Evolutionary conservation across 2,329 filamentous ascomycete genomes (phyloP).

Genomic region (Plenodomus tracheiphilus): DNA sequence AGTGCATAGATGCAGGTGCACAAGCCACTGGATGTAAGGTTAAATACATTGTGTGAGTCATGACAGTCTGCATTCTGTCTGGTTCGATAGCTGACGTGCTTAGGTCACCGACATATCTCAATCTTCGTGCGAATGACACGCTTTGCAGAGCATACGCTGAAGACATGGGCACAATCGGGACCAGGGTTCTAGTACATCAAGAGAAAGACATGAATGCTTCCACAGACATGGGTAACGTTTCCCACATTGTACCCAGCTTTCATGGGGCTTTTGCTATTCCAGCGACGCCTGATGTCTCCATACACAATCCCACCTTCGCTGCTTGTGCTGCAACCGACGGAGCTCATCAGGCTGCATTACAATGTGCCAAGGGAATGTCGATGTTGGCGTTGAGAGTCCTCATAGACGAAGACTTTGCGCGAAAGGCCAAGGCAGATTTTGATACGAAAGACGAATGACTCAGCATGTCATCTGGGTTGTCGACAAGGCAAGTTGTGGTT

Average conservation of each 20-base stretch:
- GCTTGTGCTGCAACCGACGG: conserved; percentile 46
- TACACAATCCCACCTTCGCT: conserved; percentile 51
- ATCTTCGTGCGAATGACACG: conserved; percentile 51
- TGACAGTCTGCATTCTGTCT: too few species aligned
- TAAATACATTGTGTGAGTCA: conserved; percentile 43
- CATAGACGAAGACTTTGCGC: conserved; percentile 17
- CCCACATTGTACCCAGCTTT: conserved; percentile 35
- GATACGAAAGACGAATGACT: conserved; percentile 10
- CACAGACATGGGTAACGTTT: conserved; percentile 22
- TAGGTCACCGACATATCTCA: conserved; percentile 49
- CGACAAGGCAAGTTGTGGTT: too few species aligned
- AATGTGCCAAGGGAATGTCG: conserved; percentile 53
- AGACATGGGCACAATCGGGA: conserved; percentile 49
- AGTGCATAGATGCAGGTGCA: conserved; percentile 33
- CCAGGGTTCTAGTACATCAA: conserved; percentile 44
- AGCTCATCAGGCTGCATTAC: conserved; percentile 49
- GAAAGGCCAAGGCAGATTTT: conserved; percentile 18
- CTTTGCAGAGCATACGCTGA: conserved; percentile 51
- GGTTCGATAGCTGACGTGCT: background rate
- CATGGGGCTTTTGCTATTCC: conserved; percentile 55
- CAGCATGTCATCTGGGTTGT: background rate
- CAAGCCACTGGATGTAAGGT: conserved; percentile 25
- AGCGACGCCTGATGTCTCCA: conserved; percentile 39
- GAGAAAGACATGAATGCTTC: conserved; percentile 43
- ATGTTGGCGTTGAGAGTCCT: conserved; percentile 20